Evolutionary conservation across 441 rosid genomes (phyloP), one percentile per base, ranked within the genome.

Genomic region (Euphorbia celastroides): DNA sequence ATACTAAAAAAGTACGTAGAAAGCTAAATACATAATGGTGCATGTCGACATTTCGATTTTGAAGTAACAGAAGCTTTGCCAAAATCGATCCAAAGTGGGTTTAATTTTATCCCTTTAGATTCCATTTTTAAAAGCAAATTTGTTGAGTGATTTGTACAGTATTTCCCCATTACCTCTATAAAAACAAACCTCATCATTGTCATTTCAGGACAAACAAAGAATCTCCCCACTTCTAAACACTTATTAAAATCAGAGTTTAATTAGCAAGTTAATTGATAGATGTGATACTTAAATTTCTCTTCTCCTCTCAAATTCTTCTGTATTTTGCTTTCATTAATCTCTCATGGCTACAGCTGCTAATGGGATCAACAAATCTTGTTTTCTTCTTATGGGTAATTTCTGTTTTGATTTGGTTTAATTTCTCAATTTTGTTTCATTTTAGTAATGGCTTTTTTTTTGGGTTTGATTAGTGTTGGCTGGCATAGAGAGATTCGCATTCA

Each of bases 401-500:
- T 2, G 12, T 52, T n/a, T 46, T n/a, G n/a, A n/a, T 30, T 30
- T 34, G n/a, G 32, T 4, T 16, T 38, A 23, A 3, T 41, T n/a
- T 14, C 22, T 57, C n/a, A 44, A 44, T 44, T 7, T 10, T 44
- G 17, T 10, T 44, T 44, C 50, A 44, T 41, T 3, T 41, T 11
- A 41, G 7, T 14, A 3, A 41, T 34, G 17, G 12, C 64, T 55
- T 11, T 22, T 16, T 7, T 14, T 5, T 12, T 57, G 20, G 34
- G 13, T 26, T 17, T 14, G 5, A 27, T 13, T 26, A 86, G 93
- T 83, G 75, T 74, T 93, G 51, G 90, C 92, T 51, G 99, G 96
- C 2, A 84, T 86, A 62, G 99, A 93, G 84, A 86, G 99, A 77
- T 89, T 85, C 80, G 97, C 91, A 34, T 93, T 86, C 85, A 93